Evolutionary conservation across 257 asterid species (phyloP).

Genomic region (Datura wrightii): DNA sequence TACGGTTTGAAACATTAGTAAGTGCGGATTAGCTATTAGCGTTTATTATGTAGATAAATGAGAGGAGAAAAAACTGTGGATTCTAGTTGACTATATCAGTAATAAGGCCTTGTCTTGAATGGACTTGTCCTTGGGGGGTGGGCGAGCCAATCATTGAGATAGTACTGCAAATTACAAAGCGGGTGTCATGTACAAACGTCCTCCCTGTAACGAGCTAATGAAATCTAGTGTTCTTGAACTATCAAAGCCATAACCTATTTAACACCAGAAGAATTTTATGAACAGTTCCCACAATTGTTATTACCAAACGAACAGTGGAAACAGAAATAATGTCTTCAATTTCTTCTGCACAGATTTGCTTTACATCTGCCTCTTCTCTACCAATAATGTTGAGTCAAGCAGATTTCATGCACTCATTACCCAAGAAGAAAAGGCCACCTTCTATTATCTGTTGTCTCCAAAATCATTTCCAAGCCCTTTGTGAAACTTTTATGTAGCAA

Average conservation of each 20-base stretch:
- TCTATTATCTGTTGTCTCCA: background rate
- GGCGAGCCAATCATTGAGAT: background rate
- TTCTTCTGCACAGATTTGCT: background rate
- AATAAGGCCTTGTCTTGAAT: background rate
- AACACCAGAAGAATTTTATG: background rate
- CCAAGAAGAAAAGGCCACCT: background rate
- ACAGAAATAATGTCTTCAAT: background rate
- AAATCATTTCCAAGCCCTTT: background rate
- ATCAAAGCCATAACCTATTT: background rate
- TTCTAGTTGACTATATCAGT: background rate
- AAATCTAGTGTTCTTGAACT: too few relatives aligned
- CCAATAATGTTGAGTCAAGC: constrained; percentile 12
- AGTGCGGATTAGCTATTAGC: background rate
- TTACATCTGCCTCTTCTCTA: background rate
- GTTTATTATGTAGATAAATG: constrained; percentile 3
- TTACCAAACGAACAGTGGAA: background rate
- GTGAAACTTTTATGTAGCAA: background rate
- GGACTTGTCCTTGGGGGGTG: background rate
- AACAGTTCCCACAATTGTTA: background rate
- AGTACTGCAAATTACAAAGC: background rate
- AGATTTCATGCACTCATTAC: background rate
- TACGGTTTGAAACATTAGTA: background rate
- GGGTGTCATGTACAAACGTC: background rate
- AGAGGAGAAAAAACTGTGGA: background rate
- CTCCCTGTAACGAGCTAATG: background rate